Base-by-base conservation (phyloP, 768 basidiomycete genomes). In the Cantharellus cinnabarinus region DNA sequence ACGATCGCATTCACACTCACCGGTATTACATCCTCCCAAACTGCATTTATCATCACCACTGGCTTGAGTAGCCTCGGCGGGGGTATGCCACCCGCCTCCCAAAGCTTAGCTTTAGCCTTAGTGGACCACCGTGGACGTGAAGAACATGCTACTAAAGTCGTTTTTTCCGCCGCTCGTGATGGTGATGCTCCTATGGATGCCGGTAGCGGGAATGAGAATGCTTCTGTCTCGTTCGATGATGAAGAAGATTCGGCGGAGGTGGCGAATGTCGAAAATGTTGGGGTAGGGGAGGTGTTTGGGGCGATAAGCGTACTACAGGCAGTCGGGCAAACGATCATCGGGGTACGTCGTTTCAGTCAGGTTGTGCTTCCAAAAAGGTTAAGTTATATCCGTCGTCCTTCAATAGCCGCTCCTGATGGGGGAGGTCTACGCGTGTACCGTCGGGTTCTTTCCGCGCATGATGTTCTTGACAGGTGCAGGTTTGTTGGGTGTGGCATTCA, bases 271-370 rank as follows among this genome's bases (percentile, higher is more conserved):
- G 61, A 59, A 20, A 42, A 62, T 42, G 48, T 53, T 3, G 61
- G 61, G 2, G 38, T 37, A 54, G 52, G 52, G 38, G 38, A 37
- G 14, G 41, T 62, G 39, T 62, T 62, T 40, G 61, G 61, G 20
- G 61, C 61, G 34, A 42, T 62, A n/a, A 44, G 41, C 37, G 57
- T 62, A 53, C 51, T 62, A 14, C 59, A 59, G 15, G 48, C 61
- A 5, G 35, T 44, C 4, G 48, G 42, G 3, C 35, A 50, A 7
- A 39, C 35, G 14, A 56, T 62, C 41, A 34, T 59, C 20, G 50
- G 48, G n/a, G 61, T 62, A 55, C n/a, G 20, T 41, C 37, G 5
- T 7, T 2, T 51, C n/a, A 29, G 20, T 29, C 20, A 29, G 20
- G 20, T 34, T 15, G n/a, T 57, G 5, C 3, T 37, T 35, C 29